Evolutionary conservation across 164 flowering plant species (phyloP).

Genomic region (Dillenia turbinata): DNA sequence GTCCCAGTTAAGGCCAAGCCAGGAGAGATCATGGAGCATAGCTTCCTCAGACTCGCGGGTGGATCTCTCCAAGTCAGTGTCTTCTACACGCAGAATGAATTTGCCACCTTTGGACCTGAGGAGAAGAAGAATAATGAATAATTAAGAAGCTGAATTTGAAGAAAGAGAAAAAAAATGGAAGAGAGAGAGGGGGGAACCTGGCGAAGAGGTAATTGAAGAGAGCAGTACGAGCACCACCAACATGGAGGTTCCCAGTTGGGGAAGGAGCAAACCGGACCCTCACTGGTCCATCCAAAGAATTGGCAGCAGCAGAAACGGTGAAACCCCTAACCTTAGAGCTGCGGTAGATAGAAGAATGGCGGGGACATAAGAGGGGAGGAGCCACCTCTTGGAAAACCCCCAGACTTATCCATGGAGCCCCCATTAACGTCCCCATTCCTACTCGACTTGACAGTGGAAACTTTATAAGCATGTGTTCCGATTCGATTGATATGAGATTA

Average conservation of each 20-base stretch:
- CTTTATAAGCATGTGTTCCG: too few relatives aligned
- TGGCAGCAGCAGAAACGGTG: conserved; percentile 28
- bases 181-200: conserved; percentile 30
- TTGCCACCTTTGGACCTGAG: conserved; percentile 86
- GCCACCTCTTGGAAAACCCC: conserved; percentile 37
- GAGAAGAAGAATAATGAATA: neutral
- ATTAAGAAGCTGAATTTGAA: neutral
- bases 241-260: conserved; percentile 95
- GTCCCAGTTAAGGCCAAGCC: conserved; percentile 98
- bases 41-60: conserved; percentile 88
- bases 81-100: conserved; percentile 87
- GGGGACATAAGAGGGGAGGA: conserved; percentile 15
- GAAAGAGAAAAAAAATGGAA: neutral
- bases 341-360: conserved; percentile 11
- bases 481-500: too few relatives aligned
- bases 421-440: conserved; percentile 31
- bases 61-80: conserved; percentile 92
- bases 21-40: conserved; percentile 68
- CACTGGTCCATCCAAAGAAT: conserved; percentile 34
- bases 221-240: conserved; percentile 96
- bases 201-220: conserved; percentile 92
- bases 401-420: conserved; percentile 40
- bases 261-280: conserved; percentile 97
- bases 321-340: conserved; percentile 14
- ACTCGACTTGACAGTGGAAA: too few relatives aligned